These are phyloP conservation scores for Rhizopogon sp. DNA, from an alignment of 768 basidiomycete species.

Conservation along the genomic window DNA sequence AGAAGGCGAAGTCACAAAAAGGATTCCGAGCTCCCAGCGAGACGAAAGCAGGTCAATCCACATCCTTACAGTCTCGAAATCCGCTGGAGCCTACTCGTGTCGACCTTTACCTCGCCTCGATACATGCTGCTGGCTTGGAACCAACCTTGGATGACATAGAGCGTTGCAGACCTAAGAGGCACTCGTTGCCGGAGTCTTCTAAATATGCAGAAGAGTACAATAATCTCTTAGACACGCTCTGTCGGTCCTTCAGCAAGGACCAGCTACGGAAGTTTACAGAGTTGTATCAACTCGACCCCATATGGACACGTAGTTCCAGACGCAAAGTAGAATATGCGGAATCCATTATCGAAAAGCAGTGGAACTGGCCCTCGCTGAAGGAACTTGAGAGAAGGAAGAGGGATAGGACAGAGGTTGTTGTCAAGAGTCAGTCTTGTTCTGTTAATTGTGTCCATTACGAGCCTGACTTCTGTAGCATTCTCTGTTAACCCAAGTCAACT, in stretches of 20 bases:
- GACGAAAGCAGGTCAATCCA: neutral
- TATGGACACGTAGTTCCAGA: slow-evolving; percentile 27
- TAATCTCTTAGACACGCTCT: slow-evolving; percentile 45
- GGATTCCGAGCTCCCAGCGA: neutral
- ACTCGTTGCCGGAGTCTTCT: slow-evolving; percentile 34
- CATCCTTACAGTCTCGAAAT: slow-evolving; percentile 12
- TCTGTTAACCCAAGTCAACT: slow-evolving; percentile 53
- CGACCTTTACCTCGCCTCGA: slow-evolving; percentile 51
- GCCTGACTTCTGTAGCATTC: slow-evolving; percentile 37
- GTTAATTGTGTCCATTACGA: neutral
- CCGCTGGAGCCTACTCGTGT: slow-evolving; percentile 41
- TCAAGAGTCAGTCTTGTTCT: slow-evolving; percentile 36
- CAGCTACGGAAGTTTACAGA: slow-evolving; percentile 55
- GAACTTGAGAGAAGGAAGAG: slow-evolving; percentile 45
- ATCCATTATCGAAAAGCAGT: slow-evolving; percentile 57
- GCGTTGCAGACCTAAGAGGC: slow-evolving; percentile 40
- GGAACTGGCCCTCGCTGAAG: slow-evolving; percentile 64
- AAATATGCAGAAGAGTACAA: slow-evolving; percentile 52
- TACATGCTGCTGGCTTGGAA: slow-evolving; percentile 39
- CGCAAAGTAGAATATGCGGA: slow-evolving; percentile 39
- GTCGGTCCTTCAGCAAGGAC: slow-evolving; percentile 55
- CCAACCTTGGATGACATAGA: slow-evolving; percentile 62
- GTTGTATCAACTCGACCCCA: slow-evolving; percentile 38
- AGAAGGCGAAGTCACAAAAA: neutral
- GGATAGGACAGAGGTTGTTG: slow-evolving; percentile 43